Percentiles rank a stretch among this genome's conserved stretches.
Evolutionary conservation across 2,329 filamentous ascomycete genomes (phyloP).

Genomic region (Conoideocrella luteorostrata): DNA sequence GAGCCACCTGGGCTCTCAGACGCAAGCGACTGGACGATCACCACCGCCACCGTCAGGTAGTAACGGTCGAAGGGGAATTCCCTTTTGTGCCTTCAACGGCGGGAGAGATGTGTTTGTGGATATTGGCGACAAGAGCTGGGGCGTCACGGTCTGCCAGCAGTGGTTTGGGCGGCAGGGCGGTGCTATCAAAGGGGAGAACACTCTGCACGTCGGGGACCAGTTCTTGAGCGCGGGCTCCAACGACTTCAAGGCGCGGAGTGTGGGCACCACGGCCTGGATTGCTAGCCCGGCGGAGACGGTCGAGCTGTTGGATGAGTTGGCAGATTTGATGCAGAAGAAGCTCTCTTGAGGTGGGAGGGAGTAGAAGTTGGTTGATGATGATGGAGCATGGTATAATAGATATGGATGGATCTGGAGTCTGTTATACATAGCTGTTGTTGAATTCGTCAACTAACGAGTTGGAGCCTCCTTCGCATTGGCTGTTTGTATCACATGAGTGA

Average conservation of each 20-base stretch:
- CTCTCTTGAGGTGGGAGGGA: conserved; percentile 9
- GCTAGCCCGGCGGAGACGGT: conserved; percentile 89
- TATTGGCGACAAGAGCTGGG: conserved; percentile 96
- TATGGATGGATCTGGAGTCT: too few relatives aligned
- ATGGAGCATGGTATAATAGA: too few relatives aligned
- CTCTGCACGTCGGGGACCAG: conserved; percentile 92
- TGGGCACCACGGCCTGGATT: conserved; percentile 95
- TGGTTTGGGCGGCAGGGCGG: conserved; percentile 62
- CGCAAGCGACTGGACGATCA: conserved; percentile 20
- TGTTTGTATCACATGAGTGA: too few relatives aligned
- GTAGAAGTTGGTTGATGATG: too few relatives aligned
- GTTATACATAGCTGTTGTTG: too few relatives aligned
- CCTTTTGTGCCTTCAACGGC: conserved; percentile 97
- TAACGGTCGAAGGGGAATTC: conserved; percentile 41
- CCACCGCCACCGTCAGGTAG: too few relatives aligned
- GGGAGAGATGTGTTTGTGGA: conserved; percentile 98
- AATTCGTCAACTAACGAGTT: too few relatives aligned
- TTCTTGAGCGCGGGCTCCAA: conserved; percentile 93
- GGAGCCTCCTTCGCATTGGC: too few relatives aligned
- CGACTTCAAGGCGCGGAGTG: conserved; percentile 90
- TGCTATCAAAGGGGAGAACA: conserved; percentile 64
- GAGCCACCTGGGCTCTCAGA: conserved; percentile 46
- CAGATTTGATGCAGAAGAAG: conserved; percentile 38
- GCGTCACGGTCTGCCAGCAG: conserved; percentile 83
- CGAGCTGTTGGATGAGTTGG: conserved; percentile 77